phyloP scores from a whole-genome alignment of 2,329 filamentous ascomycete genomes.

The Pezicula rhizophila region DNA sequence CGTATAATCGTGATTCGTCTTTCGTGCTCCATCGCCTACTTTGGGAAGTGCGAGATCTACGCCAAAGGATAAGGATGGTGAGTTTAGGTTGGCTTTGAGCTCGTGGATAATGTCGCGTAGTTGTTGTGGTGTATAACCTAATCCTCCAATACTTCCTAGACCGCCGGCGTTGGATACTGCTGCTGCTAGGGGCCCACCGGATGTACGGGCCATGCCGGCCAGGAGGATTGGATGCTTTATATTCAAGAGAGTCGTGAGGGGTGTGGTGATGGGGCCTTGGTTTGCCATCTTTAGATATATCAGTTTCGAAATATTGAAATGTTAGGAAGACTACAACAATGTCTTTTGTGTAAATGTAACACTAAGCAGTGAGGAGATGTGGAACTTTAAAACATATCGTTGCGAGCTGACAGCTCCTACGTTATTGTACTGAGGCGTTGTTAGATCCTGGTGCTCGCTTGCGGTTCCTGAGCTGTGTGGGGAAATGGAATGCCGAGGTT shows the following conservation, averaged over 20 bases:
- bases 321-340: too few relatives aligned
- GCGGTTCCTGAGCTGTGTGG: too few relatives aligned
- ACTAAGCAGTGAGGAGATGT: too few relatives aligned
- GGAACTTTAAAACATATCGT: too few relatives aligned
- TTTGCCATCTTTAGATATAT: neutral
- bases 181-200: slow-evolving; percentile 70
- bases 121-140: slow-evolving; percentile 67
- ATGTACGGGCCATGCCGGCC: slow-evolving; percentile 88
- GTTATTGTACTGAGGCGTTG: too few relatives aligned
- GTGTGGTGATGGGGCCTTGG: slow-evolving; percentile 55
- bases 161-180: slow-evolving; percentile 77
- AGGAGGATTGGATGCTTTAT: slow-evolving; percentile 88
- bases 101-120: slow-evolving; percentile 78
- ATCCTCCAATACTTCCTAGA: slow-evolving; percentile 66
- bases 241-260: slow-evolving; percentile 69
- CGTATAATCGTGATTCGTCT: slow-evolving; percentile 96
- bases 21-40: slow-evolving; percentile 74
- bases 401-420: too few relatives aligned
- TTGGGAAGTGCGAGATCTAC: slow-evolving; percentile 89
- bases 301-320: too few relatives aligned
- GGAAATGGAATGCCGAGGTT: too few relatives aligned
- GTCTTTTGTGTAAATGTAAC: too few relatives aligned
- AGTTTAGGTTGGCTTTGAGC: slow-evolving; percentile 67
- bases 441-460: too few relatives aligned
- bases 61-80: slow-evolving; percentile 73